Evolutionary conservation across 768 basidiomycete genomes (phyloP), one percentile per base, ranked within the genome.

Genomic region (Gymnopilus dilepis): DNA sequence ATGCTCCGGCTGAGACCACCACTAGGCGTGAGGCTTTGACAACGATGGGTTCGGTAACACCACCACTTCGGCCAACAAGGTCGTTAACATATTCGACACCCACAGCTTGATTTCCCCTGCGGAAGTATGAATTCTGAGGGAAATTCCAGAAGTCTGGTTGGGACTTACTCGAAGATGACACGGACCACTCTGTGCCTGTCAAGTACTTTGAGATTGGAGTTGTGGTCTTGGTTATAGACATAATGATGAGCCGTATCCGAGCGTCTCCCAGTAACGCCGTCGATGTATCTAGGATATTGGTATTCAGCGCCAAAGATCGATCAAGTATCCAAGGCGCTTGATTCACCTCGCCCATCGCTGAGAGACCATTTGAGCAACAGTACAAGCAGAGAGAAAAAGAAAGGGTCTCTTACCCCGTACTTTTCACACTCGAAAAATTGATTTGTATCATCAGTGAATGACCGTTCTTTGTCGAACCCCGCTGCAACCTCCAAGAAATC

Each of bases 201-300:
- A 31, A 77, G 60, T 5, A 86, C 73, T 3, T 68, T 67, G 13
- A 86, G 65, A 58, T 84, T 85, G 40, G 72, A 68, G 62, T 81
- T 79, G 30, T 72, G 65, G 7, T 69, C 62, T 58, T 82, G 79
- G 43, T 79, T 82, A 63, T 86, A 86, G 47, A 86, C 71, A 52
- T 80, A 85, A 64, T 77, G 65, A 59, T 86, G 82, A 1, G 88
- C 79, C 0, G 81, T 65, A 67, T 89, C 87, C 0, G 87, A 87
- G 12, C 89, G 83, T 41, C 67, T 75, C 24, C 89, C 88, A 0
- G 80, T 84, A 11, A 73, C 66, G 1, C 66, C 71, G 61, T 85
- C 77, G 21, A 90, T 77, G 67, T 86, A 90, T 64, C 88, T 91
- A 33, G 41, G n/a, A 17, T 2, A 54, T 34, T 31, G 42, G 54